Conservation (phyloP, 2,329 filamentous ascomycete species). For the Xylariaceae sp. region DNA sequence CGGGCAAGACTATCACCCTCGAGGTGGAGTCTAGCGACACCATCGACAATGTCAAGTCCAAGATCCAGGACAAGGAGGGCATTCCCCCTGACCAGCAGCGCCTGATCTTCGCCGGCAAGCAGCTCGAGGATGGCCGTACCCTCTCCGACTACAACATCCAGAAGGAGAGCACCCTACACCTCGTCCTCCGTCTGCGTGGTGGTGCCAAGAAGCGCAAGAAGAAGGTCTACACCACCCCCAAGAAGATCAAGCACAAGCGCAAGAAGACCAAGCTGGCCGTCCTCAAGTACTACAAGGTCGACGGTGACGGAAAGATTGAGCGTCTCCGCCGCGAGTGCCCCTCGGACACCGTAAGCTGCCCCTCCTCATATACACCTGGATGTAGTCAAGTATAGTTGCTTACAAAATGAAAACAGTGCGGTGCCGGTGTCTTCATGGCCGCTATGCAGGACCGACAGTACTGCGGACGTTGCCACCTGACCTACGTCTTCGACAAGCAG, state of each 20-base stretch:
- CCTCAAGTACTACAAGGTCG: conserved; percentile 99
- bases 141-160: conserved; percentile 99
- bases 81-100: conserved; percentile 99
- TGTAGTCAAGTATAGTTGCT: conserved; percentile 29
- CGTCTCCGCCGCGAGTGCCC: conserved; percentile 98
- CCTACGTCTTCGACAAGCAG: conserved; percentile 66
- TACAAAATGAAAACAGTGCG: conserved; percentile 57
- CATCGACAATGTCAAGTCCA: conserved; percentile 99
- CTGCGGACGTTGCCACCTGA: conserved; percentile 71
- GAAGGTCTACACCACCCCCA: conserved; percentile 99
- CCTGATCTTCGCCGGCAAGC: conserved; percentile 99
- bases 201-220: conserved; percentile 99
- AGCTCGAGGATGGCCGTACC: conserved; percentile 98
- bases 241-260: conserved; percentile 99
- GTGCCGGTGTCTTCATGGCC: conserved; percentile 99
- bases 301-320: conserved; percentile 99
- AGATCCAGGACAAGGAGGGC: conserved; percentile 98
- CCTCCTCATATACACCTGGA: background rate
- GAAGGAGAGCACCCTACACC: conserved; percentile 98
- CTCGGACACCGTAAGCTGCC: conserved; percentile 67
- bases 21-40: conserved; percentile 99
- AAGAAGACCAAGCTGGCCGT: conserved; percentile 99
- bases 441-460: conserved; percentile 99
- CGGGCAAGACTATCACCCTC: conserved; percentile 99
- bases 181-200: conserved; percentile 96